Base-by-base conservation (phyloP, 306 rosid species). In the Hippophae gyantsensis region DNA sequence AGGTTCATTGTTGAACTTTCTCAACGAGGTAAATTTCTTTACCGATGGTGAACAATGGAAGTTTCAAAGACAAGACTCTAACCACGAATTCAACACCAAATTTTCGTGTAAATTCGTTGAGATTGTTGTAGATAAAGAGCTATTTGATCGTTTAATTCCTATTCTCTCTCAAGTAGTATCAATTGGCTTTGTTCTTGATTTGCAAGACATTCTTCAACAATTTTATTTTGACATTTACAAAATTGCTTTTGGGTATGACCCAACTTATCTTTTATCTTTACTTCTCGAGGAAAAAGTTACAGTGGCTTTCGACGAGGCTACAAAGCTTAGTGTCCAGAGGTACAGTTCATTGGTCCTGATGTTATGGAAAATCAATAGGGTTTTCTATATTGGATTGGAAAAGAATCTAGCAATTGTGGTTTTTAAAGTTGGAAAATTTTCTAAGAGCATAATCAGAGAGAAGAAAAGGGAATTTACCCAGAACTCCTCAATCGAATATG, bases 211-310 rank as follows among this genome's bases (percentile, higher is more conserved):
- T 42, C 84, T 88, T 49, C 92, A 86, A 14, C 72, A 92, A 7
- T 89, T 89, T 48, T 81, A 87, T 0, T 81, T 89, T 14, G 95
- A 89, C 56, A 80, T 86, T 5, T 77, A 88, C 54, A 74, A 52
- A 43, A 83, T 86, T 13, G 85, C 87, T 9, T 83, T 85, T 18
- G 94, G 94, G 3, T 81, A 64, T 50, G 87, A 89, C 25, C 97
- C 95, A 0, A 74, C 70, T 13, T 79, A 83, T 64, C 64, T 89
- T 25, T 61, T 66, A 13, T 83, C 85, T 1, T 81, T 85, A 43
- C 70, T 83, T 3, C 84, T 76, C 0, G 40, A 71, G 13, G 60
- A 83, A 6, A 43, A 72, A 11, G 79, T 89, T 56, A 82, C 82
- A 0, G 42, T 10, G 5, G 93, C 95, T 6, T 83, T 83, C 26